Conservation (phyloP, 2,329 filamentous ascomycete species). For the Falciphora oryzae region DNA sequence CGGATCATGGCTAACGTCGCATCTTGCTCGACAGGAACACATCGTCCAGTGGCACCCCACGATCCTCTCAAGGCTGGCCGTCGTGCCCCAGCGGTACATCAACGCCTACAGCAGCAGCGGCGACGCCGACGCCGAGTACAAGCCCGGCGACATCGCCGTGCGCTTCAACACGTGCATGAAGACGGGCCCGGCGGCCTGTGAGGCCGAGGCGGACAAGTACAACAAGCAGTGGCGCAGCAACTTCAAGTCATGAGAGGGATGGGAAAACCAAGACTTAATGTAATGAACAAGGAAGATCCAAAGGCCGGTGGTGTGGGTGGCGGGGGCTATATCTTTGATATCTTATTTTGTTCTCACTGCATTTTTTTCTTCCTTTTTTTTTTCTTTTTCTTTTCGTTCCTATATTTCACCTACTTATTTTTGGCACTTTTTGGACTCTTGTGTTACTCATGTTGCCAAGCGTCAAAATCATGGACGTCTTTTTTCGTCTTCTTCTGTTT, state of each 20-base stretch:
- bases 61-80: constrained; percentile 79
- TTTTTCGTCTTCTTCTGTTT: neutral
- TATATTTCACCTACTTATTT: neutral
- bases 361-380: neutral
- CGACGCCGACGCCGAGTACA: constrained; percentile 57
- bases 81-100: constrained; percentile 80
- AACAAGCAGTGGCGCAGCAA: constrained; percentile 40
- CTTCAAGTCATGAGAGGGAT: constrained; percentile 26
- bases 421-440: neutral
- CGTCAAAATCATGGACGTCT: neutral
- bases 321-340: neutral
- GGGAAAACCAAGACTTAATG: constrained; percentile 25
- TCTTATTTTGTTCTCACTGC: neutral
- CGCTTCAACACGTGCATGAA: constrained; percentile 69
- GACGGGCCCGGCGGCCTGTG: constrained; percentile 55
- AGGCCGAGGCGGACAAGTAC: constrained; percentile 58
- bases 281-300: neutral
- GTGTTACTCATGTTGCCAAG: neutral
- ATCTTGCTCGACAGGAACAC: constrained; percentile 55
- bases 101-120: constrained; percentile 65
- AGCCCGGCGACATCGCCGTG: constrained; percentile 79
- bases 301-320: neutral
- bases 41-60: constrained; percentile 97
- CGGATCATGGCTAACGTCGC: constrained; percentile 2
- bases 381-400: neutral